phyloP scores from a whole-genome alignment of 768 basidiomycete species.

The Lactarius indigo region DNA sequence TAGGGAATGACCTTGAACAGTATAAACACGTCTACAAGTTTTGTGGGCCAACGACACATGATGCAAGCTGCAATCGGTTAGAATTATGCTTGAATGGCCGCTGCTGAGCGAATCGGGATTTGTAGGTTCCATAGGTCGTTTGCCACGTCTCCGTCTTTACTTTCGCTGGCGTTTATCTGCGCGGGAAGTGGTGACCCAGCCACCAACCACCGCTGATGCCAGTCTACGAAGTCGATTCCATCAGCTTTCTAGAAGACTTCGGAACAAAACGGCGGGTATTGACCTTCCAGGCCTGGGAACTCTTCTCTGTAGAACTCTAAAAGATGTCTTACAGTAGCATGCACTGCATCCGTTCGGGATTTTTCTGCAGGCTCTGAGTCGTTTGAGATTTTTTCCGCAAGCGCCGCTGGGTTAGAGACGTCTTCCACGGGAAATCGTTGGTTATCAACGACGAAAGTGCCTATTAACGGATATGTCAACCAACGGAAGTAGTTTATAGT shows the following conservation, averaged over 20 bases:
- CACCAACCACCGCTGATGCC: conserved; percentile 12
- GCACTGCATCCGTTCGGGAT: conserved; percentile 3
- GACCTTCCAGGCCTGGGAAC: conserved; percentile 18
- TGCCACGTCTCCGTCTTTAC: not conserved
- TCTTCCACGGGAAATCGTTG: conserved; percentile 14
- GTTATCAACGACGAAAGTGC: conserved; percentile 7
- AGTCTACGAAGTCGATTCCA: not conserved
- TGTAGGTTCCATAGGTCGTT: conserved; percentile 14
- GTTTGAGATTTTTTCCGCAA: not conserved
- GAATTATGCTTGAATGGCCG: not conserved
- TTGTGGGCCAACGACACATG: not conserved
- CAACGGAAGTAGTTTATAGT: not conserved
- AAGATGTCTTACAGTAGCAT: conserved; percentile 12
- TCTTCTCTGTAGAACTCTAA: conserved; percentile 16
- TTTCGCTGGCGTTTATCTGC: not conserved
- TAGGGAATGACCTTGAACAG: not conserved
- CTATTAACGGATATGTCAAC: conserved; percentile 2
- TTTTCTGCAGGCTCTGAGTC: conserved; percentile 2
- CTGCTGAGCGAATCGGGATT: conserved; percentile 11
- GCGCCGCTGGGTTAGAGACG: conserved; percentile 12
- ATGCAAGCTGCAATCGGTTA: not conserved
- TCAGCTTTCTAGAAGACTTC: not conserved
- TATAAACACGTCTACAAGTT: not conserved
- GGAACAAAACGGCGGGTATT: not conserved
- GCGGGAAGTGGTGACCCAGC: conserved; percentile 15